phyloP scores from a whole-genome alignment of 2,329 filamentous ascomycete genomes.

The Aspergillus tubingensis region DNA sequence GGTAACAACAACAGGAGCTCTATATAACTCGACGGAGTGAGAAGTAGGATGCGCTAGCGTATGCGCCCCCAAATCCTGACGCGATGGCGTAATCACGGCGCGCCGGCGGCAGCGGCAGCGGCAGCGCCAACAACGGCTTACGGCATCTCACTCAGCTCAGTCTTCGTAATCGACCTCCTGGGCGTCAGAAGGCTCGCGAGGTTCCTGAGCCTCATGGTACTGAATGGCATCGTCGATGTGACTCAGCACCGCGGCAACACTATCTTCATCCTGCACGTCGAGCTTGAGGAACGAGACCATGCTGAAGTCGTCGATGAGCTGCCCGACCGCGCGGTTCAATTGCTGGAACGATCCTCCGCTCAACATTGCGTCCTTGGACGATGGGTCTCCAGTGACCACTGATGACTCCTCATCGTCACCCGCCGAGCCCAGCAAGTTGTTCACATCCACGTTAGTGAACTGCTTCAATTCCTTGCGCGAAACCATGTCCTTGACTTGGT shows the following conservation, averaged over 20 bases:
- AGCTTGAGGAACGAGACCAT: slow-evolving; percentile 95
- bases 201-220: slow-evolving; percentile 90
- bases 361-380: slow-evolving; percentile 71
- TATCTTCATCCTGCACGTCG: slow-evolving; percentile 89
- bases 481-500: slow-evolving; percentile 87
- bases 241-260: slow-evolving; percentile 78
- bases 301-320: slow-evolving; percentile 93
- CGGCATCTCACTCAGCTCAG: slow-evolving; percentile 14
- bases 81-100: not conserved
- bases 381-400: slow-evolving; percentile 58
- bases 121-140: too few relatives aligned
- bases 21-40: not conserved
- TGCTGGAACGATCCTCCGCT: slow-evolving; percentile 77
- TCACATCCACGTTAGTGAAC: slow-evolving; percentile 83
- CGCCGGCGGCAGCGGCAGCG: too few relatives aligned
- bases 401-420: slow-evolving; percentile 52
- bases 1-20: not conserved
- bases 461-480: slow-evolving; percentile 84
- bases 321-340: slow-evolving; percentile 83
- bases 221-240: slow-evolving; percentile 95
- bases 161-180: slow-evolving; percentile 57
- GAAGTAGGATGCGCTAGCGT: not conserved
- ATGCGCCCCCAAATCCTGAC: not conserved
- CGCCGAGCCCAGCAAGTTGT: slow-evolving; percentile 69
- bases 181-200: slow-evolving; percentile 73